Conservation (phyloP, 192 early-diverging fungal genomes). For the Coemansia sp. region DNA sequence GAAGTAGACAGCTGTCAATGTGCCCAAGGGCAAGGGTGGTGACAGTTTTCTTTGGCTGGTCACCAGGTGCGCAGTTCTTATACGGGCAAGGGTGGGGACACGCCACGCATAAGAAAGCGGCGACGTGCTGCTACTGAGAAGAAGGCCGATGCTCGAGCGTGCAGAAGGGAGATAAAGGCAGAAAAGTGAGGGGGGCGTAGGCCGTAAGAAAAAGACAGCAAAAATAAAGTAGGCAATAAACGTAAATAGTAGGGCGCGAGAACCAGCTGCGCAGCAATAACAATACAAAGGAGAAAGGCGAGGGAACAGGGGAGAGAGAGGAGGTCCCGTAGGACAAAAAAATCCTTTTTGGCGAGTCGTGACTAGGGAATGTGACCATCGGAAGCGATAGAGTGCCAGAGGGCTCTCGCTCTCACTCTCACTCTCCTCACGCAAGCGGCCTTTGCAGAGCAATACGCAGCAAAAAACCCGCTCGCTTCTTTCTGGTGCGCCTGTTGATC, state of each 20-base stretch:
- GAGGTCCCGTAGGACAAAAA: background rate
- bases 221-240: background rate
- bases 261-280: constrained; percentile 6
- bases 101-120: constrained; percentile 2
- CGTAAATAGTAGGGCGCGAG: constrained; percentile 4
- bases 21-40: background rate
- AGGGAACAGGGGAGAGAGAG: background rate
- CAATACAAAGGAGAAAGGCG: constrained; percentile 4
- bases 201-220: background rate
- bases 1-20: background rate
- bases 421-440: background rate
- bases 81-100: background rate
- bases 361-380: constrained; percentile 5
- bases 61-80: constrained; percentile 1
- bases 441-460: constrained; percentile 1
- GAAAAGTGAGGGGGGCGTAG: background rate
- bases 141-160: background rate
- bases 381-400: background rate
- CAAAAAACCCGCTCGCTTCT: background rate
- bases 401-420: background rate
- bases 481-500: background rate
- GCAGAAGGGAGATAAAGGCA: background rate
- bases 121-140: background rate
- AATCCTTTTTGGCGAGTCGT: background rate
- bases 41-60: background rate